Conservation (phyloP, 306 rosid species). For the Luffa acutangula region DNA sequence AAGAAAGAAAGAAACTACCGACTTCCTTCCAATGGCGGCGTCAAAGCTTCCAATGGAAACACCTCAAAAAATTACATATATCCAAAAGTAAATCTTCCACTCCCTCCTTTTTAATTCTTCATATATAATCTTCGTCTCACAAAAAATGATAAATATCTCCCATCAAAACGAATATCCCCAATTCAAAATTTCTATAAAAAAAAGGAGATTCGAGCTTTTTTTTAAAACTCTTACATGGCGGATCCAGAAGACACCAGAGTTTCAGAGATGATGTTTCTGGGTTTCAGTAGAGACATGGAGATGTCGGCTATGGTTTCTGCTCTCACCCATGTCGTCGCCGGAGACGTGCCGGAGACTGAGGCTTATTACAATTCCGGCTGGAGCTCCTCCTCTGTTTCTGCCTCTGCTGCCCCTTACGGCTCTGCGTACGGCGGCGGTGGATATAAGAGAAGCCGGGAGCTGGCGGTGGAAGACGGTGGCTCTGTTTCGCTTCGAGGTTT, state of each 20-base stretch:
- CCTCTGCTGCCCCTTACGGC: neutral
- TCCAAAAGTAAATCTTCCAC: too few relatives aligned
- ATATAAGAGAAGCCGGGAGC: neutral
- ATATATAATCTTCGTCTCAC: neutral
- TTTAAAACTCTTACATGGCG: neutral
- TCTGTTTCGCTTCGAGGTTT: neutral
- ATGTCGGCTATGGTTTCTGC: constrained; percentile 36
- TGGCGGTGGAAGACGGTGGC: neutral
- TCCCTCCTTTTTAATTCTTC: neutral
- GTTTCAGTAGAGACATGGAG: constrained; percentile 28
- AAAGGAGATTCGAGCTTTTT: neutral
- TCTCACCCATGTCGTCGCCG: constrained; percentile 27
- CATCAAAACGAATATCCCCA: neutral
- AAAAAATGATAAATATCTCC: neutral
- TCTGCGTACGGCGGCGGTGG: neutral
- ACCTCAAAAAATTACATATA: neutral
- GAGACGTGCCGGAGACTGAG: neutral
- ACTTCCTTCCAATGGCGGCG: neutral
- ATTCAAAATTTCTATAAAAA: neutral
- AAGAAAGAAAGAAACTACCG: neutral
- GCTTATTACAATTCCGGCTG: neutral
- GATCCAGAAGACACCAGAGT: neutral
- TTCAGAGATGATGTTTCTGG: neutral
- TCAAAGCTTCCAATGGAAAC: neutral
- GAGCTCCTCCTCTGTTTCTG: neutral